Evolutionary conservation across 2,329 filamentous ascomycete genomes (phyloP).

Genomic region (Botryotinia globosa): DNA sequence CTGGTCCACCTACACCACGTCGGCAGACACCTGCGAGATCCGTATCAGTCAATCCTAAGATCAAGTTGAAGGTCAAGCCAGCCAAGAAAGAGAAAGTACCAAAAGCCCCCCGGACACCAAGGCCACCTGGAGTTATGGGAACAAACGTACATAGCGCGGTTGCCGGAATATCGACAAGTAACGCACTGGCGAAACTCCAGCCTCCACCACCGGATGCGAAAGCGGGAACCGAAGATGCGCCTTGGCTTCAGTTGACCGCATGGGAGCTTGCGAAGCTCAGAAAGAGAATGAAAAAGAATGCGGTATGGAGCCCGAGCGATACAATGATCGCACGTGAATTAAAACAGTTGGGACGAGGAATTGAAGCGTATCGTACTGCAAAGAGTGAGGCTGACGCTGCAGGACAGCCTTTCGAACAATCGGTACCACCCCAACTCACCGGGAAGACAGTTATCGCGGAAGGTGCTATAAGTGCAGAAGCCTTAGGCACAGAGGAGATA

Average conservation of each 20-base stretch:
- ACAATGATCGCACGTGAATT: constrained; percentile 83
- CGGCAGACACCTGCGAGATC: constrained; percentile 30
- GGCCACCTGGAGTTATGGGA: constrained; percentile 38
- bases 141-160: constrained; percentile 40
- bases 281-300: constrained; percentile 91
- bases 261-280: constrained; percentile 67
- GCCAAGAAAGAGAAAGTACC: constrained; percentile 29
- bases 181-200: constrained; percentile 43
- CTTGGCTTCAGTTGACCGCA: constrained; percentile 63
- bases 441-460: constrained; percentile 50
- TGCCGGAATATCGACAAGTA: constrained; percentile 41
- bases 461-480: constrained; percentile 55
- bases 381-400: constrained; percentile 64
- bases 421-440: constrained; percentile 36
- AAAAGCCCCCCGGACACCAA: constrained; percentile 34
- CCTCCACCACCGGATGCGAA: constrained; percentile 60
- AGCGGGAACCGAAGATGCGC: constrained; percentile 57
- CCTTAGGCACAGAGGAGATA: constrained; percentile 56
- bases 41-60: constrained; percentile 25
- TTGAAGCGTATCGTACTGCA: constrained; percentile 59
- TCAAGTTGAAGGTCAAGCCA: constrained; percentile 37
- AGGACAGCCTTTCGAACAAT: constrained; percentile 57
- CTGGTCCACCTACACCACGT: constrained; percentile 38
- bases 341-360: constrained; percentile 64
- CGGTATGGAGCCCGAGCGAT: constrained; percentile 78